These are phyloP conservation scores for Sporothrix luriei DNA, from an alignment of 2,329 filamentous ascomycete genomes.

Conservation along the genomic window DNA sequence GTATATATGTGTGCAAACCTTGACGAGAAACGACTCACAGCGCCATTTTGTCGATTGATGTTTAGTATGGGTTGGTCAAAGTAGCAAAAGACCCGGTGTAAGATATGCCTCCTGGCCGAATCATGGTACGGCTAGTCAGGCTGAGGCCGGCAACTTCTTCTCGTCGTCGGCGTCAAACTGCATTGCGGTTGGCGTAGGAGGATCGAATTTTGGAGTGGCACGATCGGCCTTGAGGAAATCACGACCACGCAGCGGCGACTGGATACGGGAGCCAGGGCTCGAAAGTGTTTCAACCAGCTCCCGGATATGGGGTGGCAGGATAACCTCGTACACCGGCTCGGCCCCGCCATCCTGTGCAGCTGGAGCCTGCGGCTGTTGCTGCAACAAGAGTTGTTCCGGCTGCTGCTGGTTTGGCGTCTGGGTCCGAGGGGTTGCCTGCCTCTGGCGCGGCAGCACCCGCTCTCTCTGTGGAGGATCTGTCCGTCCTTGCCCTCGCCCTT, in stretches of 20 bases:
- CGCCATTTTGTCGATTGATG: too few species aligned
- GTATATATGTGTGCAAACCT: not conserved
- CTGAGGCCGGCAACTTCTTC: not conserved
- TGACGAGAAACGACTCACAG: too few species aligned
- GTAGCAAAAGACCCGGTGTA: not conserved
- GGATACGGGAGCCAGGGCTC: not conserved
- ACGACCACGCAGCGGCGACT: not conserved
- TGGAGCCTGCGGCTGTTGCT: not conserved
- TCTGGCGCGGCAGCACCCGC: not conserved
- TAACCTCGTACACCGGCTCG: constrained; percentile 32
- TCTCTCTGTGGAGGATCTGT: not conserved
- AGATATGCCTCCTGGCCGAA: not conserved
- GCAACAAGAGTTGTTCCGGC: not conserved
- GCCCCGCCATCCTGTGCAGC: not conserved
- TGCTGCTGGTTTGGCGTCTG: not conserved
- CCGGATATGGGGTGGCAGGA: constrained; percentile 31
- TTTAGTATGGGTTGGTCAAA: not conserved
- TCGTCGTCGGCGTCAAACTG: constrained; percentile 1
- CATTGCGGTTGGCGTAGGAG: constrained; percentile 35
- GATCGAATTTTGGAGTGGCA: constrained; percentile 29
- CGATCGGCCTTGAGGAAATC: not conserved
- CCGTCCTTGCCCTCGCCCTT: not conserved
- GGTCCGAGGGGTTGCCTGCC: not conserved
- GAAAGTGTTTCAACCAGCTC: constrained; percentile 32
- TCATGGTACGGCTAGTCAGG: not conserved